Evolutionary conservation across 176 grass and related monocot species (phyloP).

Genomic region (Carex cristatella): DNA sequence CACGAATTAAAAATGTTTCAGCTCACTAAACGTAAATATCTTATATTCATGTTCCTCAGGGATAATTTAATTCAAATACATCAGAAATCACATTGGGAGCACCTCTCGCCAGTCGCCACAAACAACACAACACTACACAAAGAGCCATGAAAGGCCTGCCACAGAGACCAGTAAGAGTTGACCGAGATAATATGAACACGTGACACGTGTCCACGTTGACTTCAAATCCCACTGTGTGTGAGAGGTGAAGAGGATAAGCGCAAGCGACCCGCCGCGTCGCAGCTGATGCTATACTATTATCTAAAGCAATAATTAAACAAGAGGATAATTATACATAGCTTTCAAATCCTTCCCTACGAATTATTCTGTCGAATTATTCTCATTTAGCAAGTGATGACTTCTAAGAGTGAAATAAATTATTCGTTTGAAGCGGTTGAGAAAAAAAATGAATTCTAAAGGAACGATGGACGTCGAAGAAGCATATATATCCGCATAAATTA

Average conservation of each 20-base stretch:
- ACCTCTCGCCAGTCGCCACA: not conserved
- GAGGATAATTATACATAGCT: not conserved
- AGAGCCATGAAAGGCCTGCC: not conserved
- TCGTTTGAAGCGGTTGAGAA: not conserved
- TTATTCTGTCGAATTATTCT: not conserved
- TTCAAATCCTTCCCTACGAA: not conserved
- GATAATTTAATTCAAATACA: not conserved
- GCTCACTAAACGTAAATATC: not conserved
- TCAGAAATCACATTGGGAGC: not conserved
- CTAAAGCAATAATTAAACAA: not conserved
- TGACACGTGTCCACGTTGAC: not conserved
- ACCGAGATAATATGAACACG: not conserved
- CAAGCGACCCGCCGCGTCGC: slow-evolving; percentile 52
- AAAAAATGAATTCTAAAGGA: not conserved
- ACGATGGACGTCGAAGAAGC: not conserved
- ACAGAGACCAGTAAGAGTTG: not conserved
- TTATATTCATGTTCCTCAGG: not conserved
- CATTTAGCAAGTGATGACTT: not conserved
- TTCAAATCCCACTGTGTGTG: not conserved
- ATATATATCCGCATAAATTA: slow-evolving; percentile 8
- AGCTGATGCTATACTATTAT: slow-evolving; percentile 6
- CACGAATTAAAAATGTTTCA: no score
- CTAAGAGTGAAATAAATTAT: not conserved
- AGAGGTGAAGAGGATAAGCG: slow-evolving; percentile 40
- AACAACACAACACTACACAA: not conserved